Percentiles rank a stretch among this genome's conserved stretches.
Evolutionary conservation across 176 grass and related monocot genomes (phyloP).

Genomic region (Triticum turgidum): DNA sequence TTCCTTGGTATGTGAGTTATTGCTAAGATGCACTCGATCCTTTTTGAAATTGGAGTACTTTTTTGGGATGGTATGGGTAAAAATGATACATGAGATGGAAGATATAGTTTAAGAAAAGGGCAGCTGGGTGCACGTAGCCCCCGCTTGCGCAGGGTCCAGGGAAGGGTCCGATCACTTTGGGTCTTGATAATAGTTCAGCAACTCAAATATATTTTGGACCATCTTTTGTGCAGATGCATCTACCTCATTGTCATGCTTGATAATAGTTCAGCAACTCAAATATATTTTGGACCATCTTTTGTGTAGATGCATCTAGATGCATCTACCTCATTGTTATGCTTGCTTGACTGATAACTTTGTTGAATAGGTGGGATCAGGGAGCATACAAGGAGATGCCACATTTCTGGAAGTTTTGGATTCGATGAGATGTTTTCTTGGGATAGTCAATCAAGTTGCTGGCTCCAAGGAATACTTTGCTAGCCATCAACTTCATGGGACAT

Average conservation of each 20-base stretch:
- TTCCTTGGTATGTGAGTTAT: neutral
- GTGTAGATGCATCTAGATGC: constrained; percentile 1
- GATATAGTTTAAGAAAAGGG: neutral
- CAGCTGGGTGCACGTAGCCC: too few species aligned
- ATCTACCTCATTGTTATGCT: neutral
- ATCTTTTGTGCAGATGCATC: neutral
- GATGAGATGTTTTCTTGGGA: neutral
- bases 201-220: constrained; percentile 1
- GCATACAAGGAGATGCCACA: constrained; percentile 6
- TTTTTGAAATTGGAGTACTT: neutral
- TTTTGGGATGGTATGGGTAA: neutral
- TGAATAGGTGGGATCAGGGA: constrained; percentile 17
- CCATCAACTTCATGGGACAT: neutral
- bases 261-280: neutral
- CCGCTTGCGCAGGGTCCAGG: too few species aligned
- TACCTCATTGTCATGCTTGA: neutral
- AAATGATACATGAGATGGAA: neutral
- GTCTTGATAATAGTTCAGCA: neutral
- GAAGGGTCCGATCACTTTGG: too few species aligned
- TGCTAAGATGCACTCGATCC: neutral
- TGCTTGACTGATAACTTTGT: neutral
- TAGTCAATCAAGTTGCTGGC: neutral
- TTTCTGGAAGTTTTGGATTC: neutral
- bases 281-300: constrained; percentile 10
- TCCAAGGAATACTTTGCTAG: neutral